Base-by-base conservation (phyloP, 2,329 filamentous ascomycete genomes). In the Fusarium pilosicola region DNA sequence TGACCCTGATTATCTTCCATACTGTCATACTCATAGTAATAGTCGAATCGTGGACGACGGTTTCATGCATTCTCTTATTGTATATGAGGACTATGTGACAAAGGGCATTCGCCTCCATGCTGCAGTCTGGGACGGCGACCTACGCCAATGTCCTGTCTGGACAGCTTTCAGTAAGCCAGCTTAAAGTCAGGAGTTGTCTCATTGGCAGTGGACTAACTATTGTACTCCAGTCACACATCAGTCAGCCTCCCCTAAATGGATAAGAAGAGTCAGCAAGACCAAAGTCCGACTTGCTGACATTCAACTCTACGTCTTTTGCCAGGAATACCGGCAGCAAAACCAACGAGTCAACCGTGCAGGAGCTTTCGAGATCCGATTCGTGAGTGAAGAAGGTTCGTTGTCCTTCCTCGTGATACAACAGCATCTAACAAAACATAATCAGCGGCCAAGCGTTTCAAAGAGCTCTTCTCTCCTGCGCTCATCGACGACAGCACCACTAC, bases 91-190 rank as follows among this genome's bases (percentile, higher is more conserved):
- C 73, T 57, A 72, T 3, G 80, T 83, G 30, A 88, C 86, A 3
- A 80, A 82, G 15, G 86, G 85, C 5, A 65, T 88, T 6, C 86
- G 90, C 18, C 85, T 92, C 1, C 88, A 90, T 54, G 87, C 88
- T 18, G 84, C 87, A 3, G 85, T 89, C 1, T 86, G 84, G 83
- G 85, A 87, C n/a, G 89, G 88, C 5, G 85, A 87, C 58, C 77
- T 90, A 56, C 83, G 82, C 36, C 83, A 83, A 57, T 90, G 88
- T 74, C 90, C 89, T 3, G 85, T 92, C 14, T 92, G 90, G 90
- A 91, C 89, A 6, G 89, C 89, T 6, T 92, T 92, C 74, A 81
- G 89, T 90, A 81, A 32, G 86, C 71, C n/a, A 18, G 24, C 18
- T 17, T 38, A 32, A 26, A 24, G 4, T 34, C 20, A 28, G 5